Evolutionary conservation across 495 filamentous ascomycete genomes (phyloP), one percentile per base, ranked within the genome.

Genomic region (Staphylotrichum tortipilum): DNA sequence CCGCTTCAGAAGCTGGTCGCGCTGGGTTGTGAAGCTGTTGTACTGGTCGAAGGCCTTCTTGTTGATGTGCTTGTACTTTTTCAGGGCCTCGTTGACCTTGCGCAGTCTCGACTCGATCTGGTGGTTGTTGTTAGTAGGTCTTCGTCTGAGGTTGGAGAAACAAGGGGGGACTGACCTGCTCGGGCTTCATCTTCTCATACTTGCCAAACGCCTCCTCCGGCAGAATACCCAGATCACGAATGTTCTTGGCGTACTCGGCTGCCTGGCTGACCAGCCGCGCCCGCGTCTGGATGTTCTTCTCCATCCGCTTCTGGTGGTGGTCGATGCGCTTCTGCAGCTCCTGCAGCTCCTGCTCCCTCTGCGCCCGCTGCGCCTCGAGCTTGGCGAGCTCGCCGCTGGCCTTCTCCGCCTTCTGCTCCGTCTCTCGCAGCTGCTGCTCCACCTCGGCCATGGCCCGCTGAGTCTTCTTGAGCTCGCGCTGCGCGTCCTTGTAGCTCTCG

Each of bases 41-140:
- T 96, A 97, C 66, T 99, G 92, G 66, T 99, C 94, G 54, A 96
- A 94, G 0, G 92, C 92, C 66, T 99, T 99, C 71, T 97, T 99
- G 78, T 99, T 99, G 62, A 99, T 88, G 59, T 95, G 87, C 29
- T 85, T 85, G 72, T 90, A 97, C 62, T 96, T 95, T 69, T 97
- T 97, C 36, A 99, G 75, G 0, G 83, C 79, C 50, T 95, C 88
- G 59, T 95, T 95, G 65, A 91, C 87, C 64, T 92, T 95, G 67
- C 92, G 85, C 7, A 98, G 80, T 19, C 84, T 83, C 57, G 84
- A 82, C n/a, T 88, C 81, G 21, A 95, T 81, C 77, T 84, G 55
- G 8, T 31, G 29, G n/a, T n/a, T n/a, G n/a, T 10, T 22, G 58
- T 65, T 54, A 61, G 61, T 47, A 28, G 23, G 30, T 29, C 1